Evolutionary conservation across 164 flowering plant species (phyloP), one percentile per base, ranked within the genome.

Genomic region (Akebia trifoliata): DNA sequence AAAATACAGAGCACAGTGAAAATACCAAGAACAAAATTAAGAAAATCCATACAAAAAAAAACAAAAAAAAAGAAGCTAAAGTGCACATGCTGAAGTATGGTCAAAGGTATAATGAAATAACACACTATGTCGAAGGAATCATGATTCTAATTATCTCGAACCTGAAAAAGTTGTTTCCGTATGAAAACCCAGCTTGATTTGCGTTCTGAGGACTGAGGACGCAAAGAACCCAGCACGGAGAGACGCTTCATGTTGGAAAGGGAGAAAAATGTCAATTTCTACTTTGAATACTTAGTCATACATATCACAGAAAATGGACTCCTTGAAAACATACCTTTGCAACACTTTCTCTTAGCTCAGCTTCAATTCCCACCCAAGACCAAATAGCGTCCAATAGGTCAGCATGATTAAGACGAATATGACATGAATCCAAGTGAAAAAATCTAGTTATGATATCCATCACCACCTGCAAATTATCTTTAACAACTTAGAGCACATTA

Each of bases 111-210:
- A 21, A 31, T 14, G 25, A 24, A 24, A 12, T 8, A 24, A 25
- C 15, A 10, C n/a, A 4, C 9, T 8, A 47, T 9, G 1, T 24
- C 15, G 31, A 56, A 39, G 29, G 11, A 47, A 28, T 37, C 20
- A 50, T n/a, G 3, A 8, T 21, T 0, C 17, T 18, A 29, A 6
- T 21, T 14, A 21, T 22, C 26, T 21, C 78, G 56, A 57, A 89
- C 98, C 98, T 89, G 91, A 62, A 76, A 73, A 68, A 92, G 97
- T 70, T 92, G 97, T 59, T 83, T 82, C 69, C 98, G 79, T 53
- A 92, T 76, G 5, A 87, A 77, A 32, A 39, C 86, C 98, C 98
- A 92, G 58, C 72, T 85, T 57, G 82, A 75, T 74, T 86, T 92
- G 58, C 96, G 65, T 58, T 77, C 76, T 21, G 95, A 59, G 31